Base-by-base conservation (phyloP, 805 yeast species). In the Ogataea glucozyma region DNA sequence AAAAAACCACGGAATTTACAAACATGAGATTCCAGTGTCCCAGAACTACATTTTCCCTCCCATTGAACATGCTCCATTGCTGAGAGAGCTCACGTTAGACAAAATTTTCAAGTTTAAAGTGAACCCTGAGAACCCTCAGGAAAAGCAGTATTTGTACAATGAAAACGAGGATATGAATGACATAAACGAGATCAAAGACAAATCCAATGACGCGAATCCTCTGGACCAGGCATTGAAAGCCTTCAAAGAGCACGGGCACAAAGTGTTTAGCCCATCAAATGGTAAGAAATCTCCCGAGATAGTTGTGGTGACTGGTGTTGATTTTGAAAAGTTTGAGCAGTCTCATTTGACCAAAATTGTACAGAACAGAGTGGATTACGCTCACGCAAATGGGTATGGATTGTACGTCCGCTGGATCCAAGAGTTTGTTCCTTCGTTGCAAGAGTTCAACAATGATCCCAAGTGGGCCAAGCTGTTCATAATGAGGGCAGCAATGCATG, bases 331-430 rank as follows among this genome's bases (percentile, higher is more conserved):
- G 42, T 79, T 79, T 54, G 78, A 81, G 22, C 58, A 75, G 29
- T 74, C 75, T 16, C 78, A 82, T 24, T 69, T 88, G 33, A 78
- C 82, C 13, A 77, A 76, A 41, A 71, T 90, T 42, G 84, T 88
- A 14, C 95, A 88, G 61, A 89, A 89, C 62, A 76, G 97, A 57
- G 84, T 86, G 21, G 90, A 88, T 61, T 91, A 90, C 60, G 96
- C 96, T 5, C 86, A 83, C 62, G 71, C 70, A 10, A 89, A 88
- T 57, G 77, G 78, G 27, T 91, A 83, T 62, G 98, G 96, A 23
- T 66, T 88, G 20, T 91, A 88, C 57, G 78, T 86, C 18, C 76
- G 97, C 47, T 89, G 91, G 87, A 63, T 75, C 24, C 90, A 88
- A 63, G 97, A 93, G 61, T 90, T 87, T 64, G 57, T 78, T 13